These are phyloP conservation scores for Mariannaea elegans DNA, from an alignment of 2,329 filamentous ascomycete genomes.

Conservation along the genomic window DNA sequence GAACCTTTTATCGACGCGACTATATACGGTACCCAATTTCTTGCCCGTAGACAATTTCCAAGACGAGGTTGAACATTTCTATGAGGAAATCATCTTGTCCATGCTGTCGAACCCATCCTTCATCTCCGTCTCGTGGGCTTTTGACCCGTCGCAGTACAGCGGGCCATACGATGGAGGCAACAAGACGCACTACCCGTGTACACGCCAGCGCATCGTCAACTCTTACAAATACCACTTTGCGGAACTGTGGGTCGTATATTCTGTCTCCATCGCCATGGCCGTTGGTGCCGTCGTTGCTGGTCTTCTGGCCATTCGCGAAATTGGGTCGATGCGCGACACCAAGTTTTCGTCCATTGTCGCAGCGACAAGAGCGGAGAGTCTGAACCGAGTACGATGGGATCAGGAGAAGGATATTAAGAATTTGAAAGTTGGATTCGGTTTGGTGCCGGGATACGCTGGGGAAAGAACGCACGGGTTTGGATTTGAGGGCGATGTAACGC, in stretches of 20 bases:
- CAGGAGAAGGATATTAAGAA: constrained; percentile 26
- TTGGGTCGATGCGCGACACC: constrained; percentile 35
- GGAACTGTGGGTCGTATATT: constrained; percentile 36
- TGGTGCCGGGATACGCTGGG: constrained; percentile 32
- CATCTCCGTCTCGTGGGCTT: constrained; percentile 37
- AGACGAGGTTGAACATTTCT: constrained; percentile 32
- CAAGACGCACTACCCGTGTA: constrained; percentile 25
- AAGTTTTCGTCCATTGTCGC: constrained; percentile 39
- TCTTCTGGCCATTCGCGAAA: constrained; percentile 34
- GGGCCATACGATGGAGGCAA: constrained; percentile 20
- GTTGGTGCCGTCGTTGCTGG: constrained; percentile 32
- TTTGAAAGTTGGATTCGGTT: constrained; percentile 35
- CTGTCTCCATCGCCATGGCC: constrained; percentile 34
- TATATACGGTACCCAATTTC: constrained; percentile 35
- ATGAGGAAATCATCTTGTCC: constrained; percentile 38
- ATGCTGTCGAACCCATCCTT: constrained; percentile 39
- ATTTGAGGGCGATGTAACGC: constrained; percentile 37
- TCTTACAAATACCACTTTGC: constrained; percentile 32
- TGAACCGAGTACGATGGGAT: constrained; percentile 37
- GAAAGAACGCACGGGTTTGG: constrained; percentile 36
- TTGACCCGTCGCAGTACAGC: constrained; percentile 23
- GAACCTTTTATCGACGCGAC: constrained; percentile 29
- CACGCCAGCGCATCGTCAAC: constrained; percentile 31
- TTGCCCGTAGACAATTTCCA: constrained; percentile 29
- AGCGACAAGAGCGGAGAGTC: constrained; percentile 33